phyloP scores from a whole-genome alignment of 352 stramenopile genomes.

The Phytophthora kernoviae region DNA sequence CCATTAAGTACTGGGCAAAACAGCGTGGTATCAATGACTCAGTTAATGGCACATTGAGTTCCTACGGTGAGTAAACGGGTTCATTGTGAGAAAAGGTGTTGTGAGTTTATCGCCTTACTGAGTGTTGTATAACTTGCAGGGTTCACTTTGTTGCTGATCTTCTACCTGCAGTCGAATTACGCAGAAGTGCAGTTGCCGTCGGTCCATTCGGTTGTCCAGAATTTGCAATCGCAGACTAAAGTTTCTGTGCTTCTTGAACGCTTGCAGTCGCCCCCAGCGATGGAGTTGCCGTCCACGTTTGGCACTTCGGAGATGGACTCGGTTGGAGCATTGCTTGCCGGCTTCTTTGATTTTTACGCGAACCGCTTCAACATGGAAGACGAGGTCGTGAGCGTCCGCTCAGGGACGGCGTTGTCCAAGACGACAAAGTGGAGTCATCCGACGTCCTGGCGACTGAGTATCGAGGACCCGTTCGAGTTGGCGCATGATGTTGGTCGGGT shows the following conservation, averaged over 20 bases:
- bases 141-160: slow-evolving; percentile 97
- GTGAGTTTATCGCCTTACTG: slow-evolving; percentile 7
- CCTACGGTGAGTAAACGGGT: slow-evolving; percentile 80
- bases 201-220: slow-evolving; percentile 52
- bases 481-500: slow-evolving; percentile 78
- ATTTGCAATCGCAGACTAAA: slow-evolving; percentile 90
- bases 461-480: slow-evolving; percentile 89
- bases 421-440: slow-evolving; percentile 73
- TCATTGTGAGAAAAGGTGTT: slow-evolving; percentile 3
- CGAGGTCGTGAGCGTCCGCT: slow-evolving; percentile 93
- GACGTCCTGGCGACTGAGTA: slow-evolving; percentile 78
- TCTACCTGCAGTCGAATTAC: slow-evolving; percentile 93
- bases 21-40: slow-evolving; percentile 97
- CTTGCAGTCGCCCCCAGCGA: slow-evolving; percentile 62
- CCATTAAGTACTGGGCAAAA: slow-evolving; percentile 98
- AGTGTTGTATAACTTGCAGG: slow-evolving; percentile 37
- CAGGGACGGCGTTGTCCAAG: slow-evolving; percentile 65
- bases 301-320: slow-evolving; percentile 76
- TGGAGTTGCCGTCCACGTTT: slow-evolving; percentile 52
- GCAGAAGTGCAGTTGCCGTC: slow-evolving; percentile 56
- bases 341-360: slow-evolving; percentile 98
- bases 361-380: slow-evolving; percentile 95
- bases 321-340: slow-evolving; percentile 92
- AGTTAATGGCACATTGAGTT: slow-evolving; percentile 95
- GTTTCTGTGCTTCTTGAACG: slow-evolving; percentile 84